Percentiles rank a stretch among this genome's conserved stretches.
Conservation (phyloP, 331 rosid genomes). For the Quercus lobata region DNA sequence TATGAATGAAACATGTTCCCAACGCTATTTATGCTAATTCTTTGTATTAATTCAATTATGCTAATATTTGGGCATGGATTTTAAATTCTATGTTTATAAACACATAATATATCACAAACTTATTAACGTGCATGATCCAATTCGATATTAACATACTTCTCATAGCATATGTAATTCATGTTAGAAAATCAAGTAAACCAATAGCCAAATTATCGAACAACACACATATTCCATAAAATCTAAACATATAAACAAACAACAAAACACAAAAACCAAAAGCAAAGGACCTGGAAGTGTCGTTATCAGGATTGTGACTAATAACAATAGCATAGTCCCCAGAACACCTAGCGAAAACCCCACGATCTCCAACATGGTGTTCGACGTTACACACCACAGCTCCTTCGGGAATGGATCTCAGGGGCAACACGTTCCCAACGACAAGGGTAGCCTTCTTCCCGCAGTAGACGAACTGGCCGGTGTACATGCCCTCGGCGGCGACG, state of each 20-base stretch:
- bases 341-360: constrained; percentile 55
- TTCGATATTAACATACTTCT: too few species aligned
- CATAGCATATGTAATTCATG: not conserved
- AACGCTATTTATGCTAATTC: too few species aligned
- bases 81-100: too few species aligned
- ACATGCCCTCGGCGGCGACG: constrained; percentile 68
- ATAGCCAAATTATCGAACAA: not conserved
- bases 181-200: not conserved
- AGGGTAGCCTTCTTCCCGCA: constrained; percentile 66
- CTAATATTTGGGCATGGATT: too few species aligned
- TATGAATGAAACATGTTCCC: too few species aligned
- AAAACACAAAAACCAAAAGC: not conserved
- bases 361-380: constrained; percentile 72
- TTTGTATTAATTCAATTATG: too few species aligned
- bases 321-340: constrained; percentile 71
- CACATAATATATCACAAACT: too few species aligned
- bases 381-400: constrained; percentile 71
- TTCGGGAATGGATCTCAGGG: constrained; percentile 62
- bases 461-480: constrained; percentile 63
- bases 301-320: constrained; percentile 70
- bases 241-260: not conserved
- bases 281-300: constrained; percentile 49
- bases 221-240: not conserved
- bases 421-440: constrained; percentile 58
- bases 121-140: too few species aligned